Evolutionary conservation across 2,329 filamentous ascomycete species (phyloP), one percentile per base, ranked within the genome.

Genomic region (Microcyclosporella mali): DNA sequence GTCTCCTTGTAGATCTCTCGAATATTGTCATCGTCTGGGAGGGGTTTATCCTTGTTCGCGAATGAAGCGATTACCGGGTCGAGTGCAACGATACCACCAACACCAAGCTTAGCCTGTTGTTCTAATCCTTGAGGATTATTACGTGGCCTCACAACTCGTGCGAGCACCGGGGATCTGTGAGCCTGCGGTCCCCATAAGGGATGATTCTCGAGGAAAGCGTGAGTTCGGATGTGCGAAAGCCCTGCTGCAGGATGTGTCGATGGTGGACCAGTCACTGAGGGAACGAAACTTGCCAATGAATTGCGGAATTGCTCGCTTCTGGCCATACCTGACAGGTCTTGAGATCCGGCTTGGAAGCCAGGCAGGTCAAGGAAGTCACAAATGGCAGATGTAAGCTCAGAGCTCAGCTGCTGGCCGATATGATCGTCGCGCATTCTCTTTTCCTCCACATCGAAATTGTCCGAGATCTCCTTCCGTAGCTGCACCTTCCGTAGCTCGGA

Each of bases 231-330:
- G 58, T 84, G 83, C 11, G 75, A 74, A 4, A 84, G 66, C 49
- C 81, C 81, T 3, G 77, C 80, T 3, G 77, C 80, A 2, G 81
- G 80, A 61, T 84, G 81, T 6, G 81, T 83, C 45, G 72, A 73
- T 1, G 78, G 76, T 15, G 76, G 76, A 2, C 73, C 74, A 19
- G n/a, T 16, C 7, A n/a, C 18, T 14, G 39, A 37, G n/a, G 41
- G 41, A 9, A 34, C 45, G 14, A 54, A 29, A 29, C 28, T 39
- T 15, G 37, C 37, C 12, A n/a, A 8, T 2, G 45, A 43, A 7
- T 40, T 36, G 19, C 40, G 43, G 6, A 42, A 43, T 16, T 30
- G 11, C 18, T 14, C 11, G 12, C 17, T 38, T 14, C 28, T 31
- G 12, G 36, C 9, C n/a, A 21, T 29, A 17, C 27, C 3, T n/a